A percentile compares a stretch with the other conserved stretches of the same genome.
These are phyloP conservation scores for Sugiyamaella mastotermitis DNA, from an alignment of 805 yeast species.

Conservation along the genomic window DNA sequence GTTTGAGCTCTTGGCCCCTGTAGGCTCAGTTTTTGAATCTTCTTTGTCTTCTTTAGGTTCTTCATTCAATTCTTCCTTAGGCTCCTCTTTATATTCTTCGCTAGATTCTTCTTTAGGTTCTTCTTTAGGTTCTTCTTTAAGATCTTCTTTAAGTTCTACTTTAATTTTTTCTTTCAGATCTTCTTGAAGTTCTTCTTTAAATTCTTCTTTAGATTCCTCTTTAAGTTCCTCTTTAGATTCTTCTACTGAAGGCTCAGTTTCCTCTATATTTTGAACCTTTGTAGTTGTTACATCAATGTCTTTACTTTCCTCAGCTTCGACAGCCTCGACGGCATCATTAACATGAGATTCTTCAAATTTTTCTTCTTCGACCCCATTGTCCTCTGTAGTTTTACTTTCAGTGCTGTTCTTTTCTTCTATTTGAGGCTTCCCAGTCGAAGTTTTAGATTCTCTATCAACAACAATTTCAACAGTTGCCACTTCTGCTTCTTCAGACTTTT, in stretches of 20 bases:
- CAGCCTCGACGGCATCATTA: neutral
- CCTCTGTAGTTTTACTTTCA: slow-evolving; percentile 20
- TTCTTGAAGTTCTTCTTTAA: slow-evolving; percentile 8
- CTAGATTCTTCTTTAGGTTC: slow-evolving; percentile 18
- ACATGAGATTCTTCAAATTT: slow-evolving; percentile 3
- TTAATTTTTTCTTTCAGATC: neutral
- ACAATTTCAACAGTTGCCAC: slow-evolving; percentile 6
- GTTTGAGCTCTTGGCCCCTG: slow-evolving; percentile 1
- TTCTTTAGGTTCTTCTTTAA: slow-evolving; percentile 3
- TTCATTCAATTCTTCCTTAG: neutral
- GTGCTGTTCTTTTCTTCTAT: neutral
- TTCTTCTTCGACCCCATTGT: slow-evolving; percentile 27
- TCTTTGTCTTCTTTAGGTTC: slow-evolving; percentile 1
- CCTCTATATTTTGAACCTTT: slow-evolving; percentile 5
- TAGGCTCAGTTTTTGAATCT: neutral
- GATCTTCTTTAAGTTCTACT: neutral
- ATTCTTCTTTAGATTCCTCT: slow-evolving; percentile 15
- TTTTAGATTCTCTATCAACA: slow-evolving; percentile 3
- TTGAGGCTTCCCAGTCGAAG: slow-evolving; percentile 3
- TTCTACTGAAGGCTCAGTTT: slow-evolving; percentile 1
- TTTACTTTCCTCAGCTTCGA: slow-evolving; percentile 5
- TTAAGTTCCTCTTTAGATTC: slow-evolving; percentile 6
- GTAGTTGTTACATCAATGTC: slow-evolving; percentile 8
- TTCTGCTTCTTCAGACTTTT: slow-evolving; percentile 4
- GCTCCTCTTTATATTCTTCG: slow-evolving; percentile 20